Conservation (phyloP, 768 basidiomycete genomes). For the Nevesoporus exiguus region DNA sequence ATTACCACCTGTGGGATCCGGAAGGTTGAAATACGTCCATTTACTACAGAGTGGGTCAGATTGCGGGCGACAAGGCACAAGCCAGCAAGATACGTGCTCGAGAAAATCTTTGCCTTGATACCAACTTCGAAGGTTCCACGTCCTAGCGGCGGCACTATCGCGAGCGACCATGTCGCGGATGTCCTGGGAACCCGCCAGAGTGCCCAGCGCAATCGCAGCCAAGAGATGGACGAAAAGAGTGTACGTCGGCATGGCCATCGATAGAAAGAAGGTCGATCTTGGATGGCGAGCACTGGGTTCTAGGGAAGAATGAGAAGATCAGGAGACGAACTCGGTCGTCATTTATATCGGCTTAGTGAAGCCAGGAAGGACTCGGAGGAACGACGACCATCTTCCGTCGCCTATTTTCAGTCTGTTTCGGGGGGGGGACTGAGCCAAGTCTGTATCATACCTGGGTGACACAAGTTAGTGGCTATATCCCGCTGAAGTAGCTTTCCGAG, state of each 20-base stretch:
- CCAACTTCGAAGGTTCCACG: conserved; percentile 34
- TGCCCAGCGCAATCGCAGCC: conserved; percentile 26
- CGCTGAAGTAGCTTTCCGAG: too few species aligned
- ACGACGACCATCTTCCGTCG: too few species aligned
- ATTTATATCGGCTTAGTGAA: conserved; percentile 4
- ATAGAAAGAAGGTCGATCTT: neutral
- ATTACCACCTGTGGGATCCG: conserved; percentile 68
- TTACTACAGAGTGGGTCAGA: conserved; percentile 36
- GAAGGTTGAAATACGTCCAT: conserved; percentile 58
- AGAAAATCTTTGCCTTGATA: conserved; percentile 52
- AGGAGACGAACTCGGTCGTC: neutral
- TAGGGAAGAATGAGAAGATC: neutral
- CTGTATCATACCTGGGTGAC: too few species aligned
- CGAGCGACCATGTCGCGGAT: neutral
- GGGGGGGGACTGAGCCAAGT: too few species aligned
- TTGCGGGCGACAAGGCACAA: neutral
- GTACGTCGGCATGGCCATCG: conserved; percentile 18
- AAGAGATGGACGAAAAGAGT: conserved; percentile 24
- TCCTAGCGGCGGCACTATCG: conserved; percentile 10
- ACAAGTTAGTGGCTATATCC: too few species aligned
- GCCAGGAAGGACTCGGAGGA: neutral
- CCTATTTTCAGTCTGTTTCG: too few species aligned
- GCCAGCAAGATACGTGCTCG: conserved; percentile 37
- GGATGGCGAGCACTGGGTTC: neutral
- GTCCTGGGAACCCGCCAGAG: conserved; percentile 26